Evolutionary conservation across 331 rosid species (phyloP), one percentile per base, ranked within the genome.

Genomic region (Quercus lobata): DNA sequence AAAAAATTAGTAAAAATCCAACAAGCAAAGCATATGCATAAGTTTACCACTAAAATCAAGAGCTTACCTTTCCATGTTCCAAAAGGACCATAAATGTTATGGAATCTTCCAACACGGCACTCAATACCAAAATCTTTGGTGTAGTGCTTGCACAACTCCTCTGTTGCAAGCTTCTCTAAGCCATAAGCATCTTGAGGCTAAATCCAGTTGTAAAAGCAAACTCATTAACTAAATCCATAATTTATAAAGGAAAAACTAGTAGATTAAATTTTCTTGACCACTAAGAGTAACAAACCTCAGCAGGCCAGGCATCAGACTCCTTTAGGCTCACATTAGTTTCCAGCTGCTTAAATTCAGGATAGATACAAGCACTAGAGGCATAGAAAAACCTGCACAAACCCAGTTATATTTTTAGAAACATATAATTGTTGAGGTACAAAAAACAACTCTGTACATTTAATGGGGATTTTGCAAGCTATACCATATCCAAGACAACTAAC

Each of bases 111-210:
- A 80, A 92, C 69, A 46, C 99, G 99, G 22, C 99, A 96, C 83
- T 92, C 98, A 27, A 96, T 93, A 54, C 97, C 93, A 82, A 96
- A 96, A 80, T 96, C 99, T 71, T 93, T 96, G 57, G 89, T 96
- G 77, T 93, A 96, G 82, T 96, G 98, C 82, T 92, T 96, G 90
- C 99, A 96, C 78, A 96, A 86, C 88, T 96, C 99, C 90, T 96
- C 98, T 7, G 99, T 93, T 32, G 98, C 98, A 76, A 96, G 99
- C 91, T 96, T 96, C 95, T 96, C 99, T 55, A 96, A 80, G 34
- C 99, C 99, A 85, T 96, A 96, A 74, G 99, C 99, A 96, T 96
- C 98, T 96, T 96, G 99, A 54, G 99, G 99, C 99, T 96, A 79
- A 69, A 82, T 41, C 81, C 32, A 75, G 60, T 57, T 3, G 35